phyloP scores from a whole-genome alignment of 306 rosid species.

The Geum urbanum region DNA sequence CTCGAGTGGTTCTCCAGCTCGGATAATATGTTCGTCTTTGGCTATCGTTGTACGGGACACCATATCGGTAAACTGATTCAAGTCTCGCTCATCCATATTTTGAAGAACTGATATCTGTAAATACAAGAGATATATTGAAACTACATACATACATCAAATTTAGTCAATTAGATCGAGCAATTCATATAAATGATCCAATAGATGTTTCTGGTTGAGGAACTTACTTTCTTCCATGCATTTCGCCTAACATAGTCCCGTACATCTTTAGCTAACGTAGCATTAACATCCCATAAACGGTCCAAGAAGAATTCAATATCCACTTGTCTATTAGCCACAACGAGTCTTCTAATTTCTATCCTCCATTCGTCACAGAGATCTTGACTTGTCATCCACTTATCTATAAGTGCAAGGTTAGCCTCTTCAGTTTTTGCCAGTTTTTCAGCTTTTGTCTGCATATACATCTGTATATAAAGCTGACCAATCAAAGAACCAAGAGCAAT shows the following conservation, averaged over 20 bases:
- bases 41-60: not conserved
- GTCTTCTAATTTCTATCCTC: not conserved
- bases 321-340: not conserved
- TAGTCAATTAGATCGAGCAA: no score
- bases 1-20: conserved; percentile 1
- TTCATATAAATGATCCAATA: no score
- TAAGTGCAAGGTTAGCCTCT: no score
- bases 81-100: not conserved
- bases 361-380: conserved; percentile 3
- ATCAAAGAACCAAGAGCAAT: no score
- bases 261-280: no score
- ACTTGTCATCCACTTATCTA: conserved; percentile 15
- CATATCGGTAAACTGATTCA: not conserved
- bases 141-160: no score
- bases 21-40: not conserved
- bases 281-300: no score
- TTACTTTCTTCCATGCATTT: not conserved
- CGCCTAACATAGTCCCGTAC: not conserved
- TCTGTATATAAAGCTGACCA: no score
- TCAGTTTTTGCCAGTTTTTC: not conserved
- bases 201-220: not conserved
- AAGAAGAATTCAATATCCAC: not conserved
- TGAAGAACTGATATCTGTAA: not conserved
- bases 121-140: no score
- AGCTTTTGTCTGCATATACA: conserved; percentile 36